These are phyloP conservation scores for Ogataea thermomethanolica DNA, from an alignment of 805 yeast species.

Conservation along the genomic window DNA sequence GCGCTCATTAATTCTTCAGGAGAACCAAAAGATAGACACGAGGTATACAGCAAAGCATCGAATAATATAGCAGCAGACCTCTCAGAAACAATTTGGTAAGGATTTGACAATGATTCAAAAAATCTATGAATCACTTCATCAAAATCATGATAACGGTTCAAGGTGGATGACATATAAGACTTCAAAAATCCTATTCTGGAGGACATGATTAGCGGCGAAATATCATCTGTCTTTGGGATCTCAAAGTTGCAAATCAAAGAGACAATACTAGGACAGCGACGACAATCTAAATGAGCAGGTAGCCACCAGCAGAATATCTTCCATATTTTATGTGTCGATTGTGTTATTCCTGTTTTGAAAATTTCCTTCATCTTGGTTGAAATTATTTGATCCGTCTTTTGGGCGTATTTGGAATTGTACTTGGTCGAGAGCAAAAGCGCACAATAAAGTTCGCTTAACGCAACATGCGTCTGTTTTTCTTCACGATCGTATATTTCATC, in stretches of 20 bases:
- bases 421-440: constrained; percentile 58
- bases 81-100: constrained; percentile 68
- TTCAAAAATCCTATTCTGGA: constrained; percentile 56
- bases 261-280: constrained; percentile 59
- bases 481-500: constrained; percentile 51
- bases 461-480: constrained; percentile 75
- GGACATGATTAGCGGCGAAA: constrained; percentile 60
- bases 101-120: constrained; percentile 53
- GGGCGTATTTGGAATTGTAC: constrained; percentile 27
- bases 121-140: constrained; percentile 42
- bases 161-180: constrained; percentile 31
- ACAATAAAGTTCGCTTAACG: constrained; percentile 63
- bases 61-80: constrained; percentile 62
- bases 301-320: constrained; percentile 70
- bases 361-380: constrained; percentile 41
- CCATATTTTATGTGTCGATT: constrained; percentile 76
- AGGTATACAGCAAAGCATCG: constrained; percentile 26
- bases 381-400: constrained; percentile 45
- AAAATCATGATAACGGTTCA: constrained; percentile 45
- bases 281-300: constrained; percentile 59
- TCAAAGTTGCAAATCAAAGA: constrained; percentile 44
- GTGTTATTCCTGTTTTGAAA: constrained; percentile 59
- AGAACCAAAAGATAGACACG: constrained; percentile 15
- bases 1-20: constrained; percentile 39
- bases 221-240: constrained; percentile 46